These are phyloP conservation scores for Cenchrus purpureus DNA, from an alignment of 176 grass and related monocot genomes.

Conservation along the genomic window DNA sequence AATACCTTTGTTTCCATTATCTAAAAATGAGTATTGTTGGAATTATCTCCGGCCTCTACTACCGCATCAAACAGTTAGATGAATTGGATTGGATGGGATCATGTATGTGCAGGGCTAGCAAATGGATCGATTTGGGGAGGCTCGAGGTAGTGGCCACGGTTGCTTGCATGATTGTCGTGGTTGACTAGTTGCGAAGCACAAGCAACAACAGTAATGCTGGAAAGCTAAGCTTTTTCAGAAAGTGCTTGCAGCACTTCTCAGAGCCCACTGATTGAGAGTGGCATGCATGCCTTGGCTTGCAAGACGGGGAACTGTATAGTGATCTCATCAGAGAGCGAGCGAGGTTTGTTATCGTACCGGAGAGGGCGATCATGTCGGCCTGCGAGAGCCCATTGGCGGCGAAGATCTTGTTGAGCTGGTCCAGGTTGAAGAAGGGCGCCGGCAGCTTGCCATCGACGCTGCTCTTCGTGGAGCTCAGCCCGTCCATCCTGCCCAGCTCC, in stretches of 20 bases:
- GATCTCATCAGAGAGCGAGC: no score
- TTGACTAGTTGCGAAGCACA: background rate
- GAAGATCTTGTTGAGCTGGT: no score
- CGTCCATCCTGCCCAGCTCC: no score
- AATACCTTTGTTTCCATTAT: no score
- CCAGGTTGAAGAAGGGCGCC: no score
- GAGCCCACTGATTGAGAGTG: background rate
- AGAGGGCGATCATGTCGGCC: background rate
- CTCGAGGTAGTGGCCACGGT: conserved; percentile 2
- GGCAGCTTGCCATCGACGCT: no score
- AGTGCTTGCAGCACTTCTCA: background rate
- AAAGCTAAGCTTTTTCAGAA: background rate
- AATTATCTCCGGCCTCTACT: no score
- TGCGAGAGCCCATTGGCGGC: no score
- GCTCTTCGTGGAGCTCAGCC: no score
- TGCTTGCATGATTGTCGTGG: background rate
- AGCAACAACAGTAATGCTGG: background rate
- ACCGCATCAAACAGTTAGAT: no score
- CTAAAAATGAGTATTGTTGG: no score
- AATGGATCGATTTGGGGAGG: background rate
- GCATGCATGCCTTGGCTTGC: background rate
- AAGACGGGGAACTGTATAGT: background rate
- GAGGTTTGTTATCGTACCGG: conserved; percentile 34
- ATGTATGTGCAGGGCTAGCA: background rate
- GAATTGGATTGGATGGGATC: no score